phyloP scores from a whole-genome alignment of 768 basidiomycete species.

The Russula abietina region DNA sequence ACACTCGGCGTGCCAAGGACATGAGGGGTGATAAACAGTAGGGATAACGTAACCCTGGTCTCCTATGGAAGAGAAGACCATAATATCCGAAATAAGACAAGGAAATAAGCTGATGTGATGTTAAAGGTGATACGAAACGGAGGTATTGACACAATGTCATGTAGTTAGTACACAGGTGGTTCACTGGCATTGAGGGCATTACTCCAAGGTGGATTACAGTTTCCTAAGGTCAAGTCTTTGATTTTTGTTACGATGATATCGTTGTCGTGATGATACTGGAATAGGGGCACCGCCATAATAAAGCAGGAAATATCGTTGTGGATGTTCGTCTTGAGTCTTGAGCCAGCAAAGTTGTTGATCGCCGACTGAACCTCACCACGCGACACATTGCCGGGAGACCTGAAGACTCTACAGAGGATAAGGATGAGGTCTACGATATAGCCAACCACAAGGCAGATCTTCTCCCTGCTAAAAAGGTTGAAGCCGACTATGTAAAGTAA shows the following conservation, averaged over 20 bases:
- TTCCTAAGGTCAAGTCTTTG: not conserved
- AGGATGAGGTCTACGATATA: slow-evolving; percentile 6
- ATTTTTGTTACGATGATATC: slow-evolving; percentile 2
- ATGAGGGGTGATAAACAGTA: too few relatives aligned
- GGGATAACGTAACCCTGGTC: not conserved
- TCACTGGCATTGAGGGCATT: too few relatives aligned
- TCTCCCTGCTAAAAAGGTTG: not conserved
- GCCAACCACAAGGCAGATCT: not conserved
- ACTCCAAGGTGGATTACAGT: not conserved
- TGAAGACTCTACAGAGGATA: not conserved
- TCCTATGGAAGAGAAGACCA: not conserved
- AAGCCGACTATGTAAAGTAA: not conserved
- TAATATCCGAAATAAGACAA: not conserved
- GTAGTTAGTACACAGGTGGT: not conserved
- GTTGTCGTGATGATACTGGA: not conserved
- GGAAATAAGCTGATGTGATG: too few relatives aligned
- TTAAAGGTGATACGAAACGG: too few relatives aligned
- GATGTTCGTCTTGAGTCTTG: not conserved
- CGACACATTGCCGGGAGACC: not conserved
- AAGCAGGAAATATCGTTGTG: not conserved
- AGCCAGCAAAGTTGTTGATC: not conserved
- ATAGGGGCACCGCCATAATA: not conserved
- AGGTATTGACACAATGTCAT: not conserved
- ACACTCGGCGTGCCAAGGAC: too few relatives aligned
- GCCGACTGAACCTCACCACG: not conserved